Base-by-base conservation (phyloP, 164 flowering plant genomes). In the Aristolochia californica region DNA sequence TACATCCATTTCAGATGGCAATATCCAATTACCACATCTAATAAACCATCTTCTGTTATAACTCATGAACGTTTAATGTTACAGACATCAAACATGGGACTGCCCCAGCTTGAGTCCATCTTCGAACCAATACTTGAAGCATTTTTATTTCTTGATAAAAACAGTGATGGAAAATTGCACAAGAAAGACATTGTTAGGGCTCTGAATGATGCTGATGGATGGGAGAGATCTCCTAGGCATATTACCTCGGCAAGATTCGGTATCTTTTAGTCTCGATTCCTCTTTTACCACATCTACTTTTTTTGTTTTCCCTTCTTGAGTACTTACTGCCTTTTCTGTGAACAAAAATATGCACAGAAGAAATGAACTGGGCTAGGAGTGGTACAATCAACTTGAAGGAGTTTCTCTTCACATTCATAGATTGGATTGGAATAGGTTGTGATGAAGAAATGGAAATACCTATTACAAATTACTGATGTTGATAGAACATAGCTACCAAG, bases 381-480 rank as follows among this genome's bases (percentile, higher is more conserved):
- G 90, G 93, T 27, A 71, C 70, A 58, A 82, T 82, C 43, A 76
- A 72, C 62, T 85, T 88, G 75, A 85, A 82, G 71, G 93, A 88
- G 55, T 85, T 88, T 66, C 77, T 88, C 45, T 88, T 85, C 61
- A 72, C 83, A 28, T 70, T 85, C 57, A 68, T 66, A 38, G 59
- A 71, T n/a, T 88, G 93, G 96, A 80, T 88, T 44, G 90, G 91
- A 14, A 48, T 85, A 18, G 83, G 77, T 24, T 38, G 61, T 7
- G 82, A 82, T 24, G 83, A 84, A 0, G 81, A 77, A 28, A 50
- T 58, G 47, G 62, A 54, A 59, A 22, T 38, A 34, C 45, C 54
- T 16, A 30, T 61, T 38, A 55, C 17, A 43, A 51, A 53, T 44
- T 21, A 52, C 0, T 52, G 48, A n/a, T n/a, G n/a, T n/a, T n/a